Evolutionary conservation across 1,284 basidiomycete genomes (phyloP), one percentile per base, ranked within the genome.

Genomic region (Apiotrichum akiyoshidainum): DNA sequence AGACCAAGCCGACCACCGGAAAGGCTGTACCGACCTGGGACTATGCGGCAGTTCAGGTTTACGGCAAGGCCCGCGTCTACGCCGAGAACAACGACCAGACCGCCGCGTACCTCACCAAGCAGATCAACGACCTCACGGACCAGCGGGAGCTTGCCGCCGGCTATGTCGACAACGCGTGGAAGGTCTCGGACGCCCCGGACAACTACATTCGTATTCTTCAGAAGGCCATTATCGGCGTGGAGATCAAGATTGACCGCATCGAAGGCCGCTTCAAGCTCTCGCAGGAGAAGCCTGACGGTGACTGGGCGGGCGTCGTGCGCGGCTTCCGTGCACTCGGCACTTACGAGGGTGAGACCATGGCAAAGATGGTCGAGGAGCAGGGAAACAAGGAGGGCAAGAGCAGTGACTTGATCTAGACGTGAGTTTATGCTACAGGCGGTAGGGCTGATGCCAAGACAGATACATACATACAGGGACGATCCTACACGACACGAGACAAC

Each of bases 241-340:
- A 80, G 61, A 74, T 81, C 34, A 62, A 60, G 22, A 67, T 81
- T 17, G 69, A 57, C 6, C 64, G 69, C 46, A 67, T 80, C 3
- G 79, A 78, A 51, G 77, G 78, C 10, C 70, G 77, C 51, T 75
- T 72, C 66, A 80, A 81, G 65, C 70, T 80, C 64, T 70, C 66
- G 26, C 77, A 79, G 64, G 79, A 81, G 57, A 68, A 60, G 52
- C 35, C n/a, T 1, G 64, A 68, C 31, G 75, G 66, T 1, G 79
- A 81, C 66, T 68, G 75, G 60, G 10, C 57, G 17, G 78, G 79
- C 2, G 77, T 80, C 1, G 67, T 79, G 0, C 57, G 73, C 1
- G 79, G 79, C 0, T 76, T 80, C 59, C 60, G 53, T 26, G 54
- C 40, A 1, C 45, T 74, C 9, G 71, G 68, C 0, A 73, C 69